Conservation (phyloP, 2,329 filamentous ascomycete genomes). For the Graphiopsis chlorocephala region DNA sequence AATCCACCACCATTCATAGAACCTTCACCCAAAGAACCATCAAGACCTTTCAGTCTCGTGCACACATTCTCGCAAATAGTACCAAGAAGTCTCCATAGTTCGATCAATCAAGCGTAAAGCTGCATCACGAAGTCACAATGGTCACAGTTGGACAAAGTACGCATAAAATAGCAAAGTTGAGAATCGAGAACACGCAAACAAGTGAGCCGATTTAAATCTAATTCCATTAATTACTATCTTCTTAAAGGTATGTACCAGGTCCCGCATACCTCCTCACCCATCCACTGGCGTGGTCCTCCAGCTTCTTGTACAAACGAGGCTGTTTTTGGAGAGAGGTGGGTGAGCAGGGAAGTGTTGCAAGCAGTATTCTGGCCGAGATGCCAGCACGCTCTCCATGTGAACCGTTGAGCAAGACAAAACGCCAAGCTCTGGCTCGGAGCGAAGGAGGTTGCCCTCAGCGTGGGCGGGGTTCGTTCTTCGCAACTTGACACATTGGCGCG, state of each 20-base stretch:
- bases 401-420: conserved; percentile 13
- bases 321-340: conserved; percentile 7
- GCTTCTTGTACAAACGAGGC: neutral
- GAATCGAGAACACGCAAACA: neutral
- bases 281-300: conserved; percentile 4
- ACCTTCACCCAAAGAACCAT: neutral
- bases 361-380: conserved; percentile 2
- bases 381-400: conserved; percentile 10
- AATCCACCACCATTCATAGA: neutral
- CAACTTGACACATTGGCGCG: conserved; percentile 96
- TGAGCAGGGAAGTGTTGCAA: neutral
- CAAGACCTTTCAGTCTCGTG: neutral
- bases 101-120: neutral
- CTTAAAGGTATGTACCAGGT: neutral
- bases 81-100: neutral
- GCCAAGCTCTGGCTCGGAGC: conserved; percentile 12
- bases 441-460: neutral
- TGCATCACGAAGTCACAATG: neutral
- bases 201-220: neutral
- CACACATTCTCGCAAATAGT: neutral
- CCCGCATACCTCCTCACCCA: neutral
- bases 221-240: neutral
- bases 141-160: neutral
- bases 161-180: neutral
- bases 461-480: conserved; percentile 61